Evolutionary conservation across 306 rosid genomes (phyloP).

Genomic region (Fagus crenata): DNA sequence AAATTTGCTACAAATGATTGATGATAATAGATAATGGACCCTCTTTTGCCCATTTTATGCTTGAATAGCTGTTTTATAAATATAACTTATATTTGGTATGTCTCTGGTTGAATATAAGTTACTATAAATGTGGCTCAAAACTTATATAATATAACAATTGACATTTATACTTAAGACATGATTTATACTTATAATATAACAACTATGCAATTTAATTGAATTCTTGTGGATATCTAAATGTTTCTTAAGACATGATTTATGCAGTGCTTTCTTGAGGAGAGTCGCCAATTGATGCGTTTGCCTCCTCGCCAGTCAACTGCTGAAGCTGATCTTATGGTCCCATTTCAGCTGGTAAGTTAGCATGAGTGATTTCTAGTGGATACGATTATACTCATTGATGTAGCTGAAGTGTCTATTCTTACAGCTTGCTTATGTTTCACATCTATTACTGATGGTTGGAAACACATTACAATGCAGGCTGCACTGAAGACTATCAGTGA

Average conservation of each 20-base stretch:
- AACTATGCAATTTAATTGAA: conserved; percentile 25
- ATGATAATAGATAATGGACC: not conserved
- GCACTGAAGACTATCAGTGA: conserved; percentile 87
- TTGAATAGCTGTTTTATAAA: no score
- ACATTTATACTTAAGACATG: not conserved
- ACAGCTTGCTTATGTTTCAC: conserved; percentile 23
- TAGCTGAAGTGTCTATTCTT: conserved; percentile 16
- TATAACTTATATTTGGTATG: not conserved
- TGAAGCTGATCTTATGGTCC: conserved; percentile 97
- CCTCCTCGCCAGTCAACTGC: conserved; percentile 98
- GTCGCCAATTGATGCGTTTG: conserved; percentile 86
- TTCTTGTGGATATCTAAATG: conserved; percentile 15
- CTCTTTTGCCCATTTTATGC: not conserved
- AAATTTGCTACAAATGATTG: not conserved
- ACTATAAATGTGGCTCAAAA: not conserved
- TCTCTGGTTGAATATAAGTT: not conserved
- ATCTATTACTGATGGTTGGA: conserved; percentile 19
- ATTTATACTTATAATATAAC: not conserved
- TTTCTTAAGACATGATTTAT: conserved; percentile 18
- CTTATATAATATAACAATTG: not conserved
- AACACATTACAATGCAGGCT: conserved; percentile 60
- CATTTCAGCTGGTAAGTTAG: conserved; percentile 85
- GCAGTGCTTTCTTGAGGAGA: conserved; percentile 97
- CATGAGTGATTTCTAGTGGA: conserved; percentile 8
- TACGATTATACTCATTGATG: conserved; percentile 24